Evolutionary conservation across 768 basidiomycete species (phyloP), one percentile per base, ranked within the genome.

Genomic region (Panellus pusillus): DNA sequence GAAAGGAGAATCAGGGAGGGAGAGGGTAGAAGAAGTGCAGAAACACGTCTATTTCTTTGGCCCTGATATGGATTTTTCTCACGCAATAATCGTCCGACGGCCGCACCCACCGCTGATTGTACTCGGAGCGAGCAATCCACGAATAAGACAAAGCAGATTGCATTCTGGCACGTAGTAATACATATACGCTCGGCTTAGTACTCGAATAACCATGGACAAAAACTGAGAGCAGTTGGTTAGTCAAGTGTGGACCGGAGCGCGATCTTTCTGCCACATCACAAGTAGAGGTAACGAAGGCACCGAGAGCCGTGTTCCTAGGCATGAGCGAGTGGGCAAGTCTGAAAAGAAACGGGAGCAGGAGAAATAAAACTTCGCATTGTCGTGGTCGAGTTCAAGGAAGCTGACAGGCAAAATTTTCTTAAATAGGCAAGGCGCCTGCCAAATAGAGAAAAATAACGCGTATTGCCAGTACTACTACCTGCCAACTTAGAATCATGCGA

Each of bases 221-320:
- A 49, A 57, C 65, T 50, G 58, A 53, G 63, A 54, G 66, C 64
- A 76, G 74, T 70, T 78, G 79, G 78, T 71, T 80, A 80, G 74
- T 81, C 85, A 82, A 89, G 87, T 77, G 87, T 89, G 87, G 87
- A 89, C 81, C 80, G 76, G 71, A 81, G 68, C 49, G 54, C 60
- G 47, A 51, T 79, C 44, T 32, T 65, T 89, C 79, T 89, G 75
- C 87, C 87, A 89, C 84, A 55, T 68, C 74, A 74, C 86, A 75
- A 82, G 86, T 87, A 79, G 70, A 83, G 83, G 86, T 70, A 79
- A 87, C 87, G 85, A 89, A 79, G 81, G 87, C 86, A 86, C 62
- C 55, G 70, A 66, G 60, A 66, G 84, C 87, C 77, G 70, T 89
- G 87, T 87, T 74, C 80, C 87, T 80, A 86, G 87, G 86, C 86